Percentiles rank a stretch among this genome's conserved stretches.
Evolutionary conservation across 129 eudicot genomes (phyloP).

Genomic region (Lactuca sativa): DNA sequence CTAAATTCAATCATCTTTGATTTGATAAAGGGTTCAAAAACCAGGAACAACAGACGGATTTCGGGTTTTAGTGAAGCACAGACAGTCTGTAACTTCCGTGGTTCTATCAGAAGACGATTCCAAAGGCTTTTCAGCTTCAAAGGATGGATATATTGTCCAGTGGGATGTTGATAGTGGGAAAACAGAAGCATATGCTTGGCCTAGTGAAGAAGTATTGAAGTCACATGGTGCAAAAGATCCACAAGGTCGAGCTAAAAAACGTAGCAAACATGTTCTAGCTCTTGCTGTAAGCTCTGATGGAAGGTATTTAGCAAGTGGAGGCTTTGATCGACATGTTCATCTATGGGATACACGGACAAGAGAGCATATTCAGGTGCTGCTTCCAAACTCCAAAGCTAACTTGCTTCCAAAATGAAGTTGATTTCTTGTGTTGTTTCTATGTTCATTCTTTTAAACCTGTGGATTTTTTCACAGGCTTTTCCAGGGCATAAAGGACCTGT

Average conservation of each 20-base stretch:
- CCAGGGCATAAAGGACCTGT: constrained; percentile 91
- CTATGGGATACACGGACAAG: constrained; percentile 91
- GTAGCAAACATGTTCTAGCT: constrained; percentile 75
- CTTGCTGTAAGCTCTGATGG: constrained; percentile 91
- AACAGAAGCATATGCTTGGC: constrained; percentile 68
- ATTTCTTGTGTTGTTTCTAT: neutral
- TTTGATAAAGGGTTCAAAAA: constrained; percentile 50
- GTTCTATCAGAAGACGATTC: constrained; percentile 79
- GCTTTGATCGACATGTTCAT: constrained; percentile 93
- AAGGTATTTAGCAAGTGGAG: constrained; percentile 92
- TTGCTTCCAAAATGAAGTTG: neutral
- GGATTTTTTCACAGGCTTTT: constrained; percentile 67
- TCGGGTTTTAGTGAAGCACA: constrained; percentile 63
- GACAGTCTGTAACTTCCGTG: constrained; percentile 89
- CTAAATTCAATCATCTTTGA: neutral
- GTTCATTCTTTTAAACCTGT: neutral
- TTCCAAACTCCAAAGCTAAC: neutral
- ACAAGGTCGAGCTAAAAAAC: constrained; percentile 77
- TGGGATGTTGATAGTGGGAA: constrained; percentile 90
- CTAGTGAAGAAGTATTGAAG: constrained; percentile 65
- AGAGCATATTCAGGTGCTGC: constrained; percentile 69
- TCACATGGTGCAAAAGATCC: constrained; percentile 82
- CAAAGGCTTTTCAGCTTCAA: constrained; percentile 87
- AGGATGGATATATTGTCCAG: constrained; percentile 73
- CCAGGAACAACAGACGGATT: constrained; percentile 58